Evolutionary conservation across 2,329 filamentous ascomycete species (phyloP).

Genomic region (Huntiella bhutanensis): DNA sequence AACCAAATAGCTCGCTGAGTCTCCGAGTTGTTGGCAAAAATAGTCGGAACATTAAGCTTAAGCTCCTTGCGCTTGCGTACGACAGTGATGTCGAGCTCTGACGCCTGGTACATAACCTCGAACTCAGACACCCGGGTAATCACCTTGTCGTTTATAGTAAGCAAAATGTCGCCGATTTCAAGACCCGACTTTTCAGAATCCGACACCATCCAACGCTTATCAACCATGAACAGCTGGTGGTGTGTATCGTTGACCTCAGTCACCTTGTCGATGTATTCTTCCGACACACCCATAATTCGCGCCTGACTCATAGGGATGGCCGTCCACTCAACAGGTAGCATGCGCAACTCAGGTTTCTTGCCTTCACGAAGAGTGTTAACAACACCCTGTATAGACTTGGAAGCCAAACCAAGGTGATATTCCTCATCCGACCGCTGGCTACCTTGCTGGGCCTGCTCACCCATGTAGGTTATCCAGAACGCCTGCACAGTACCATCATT

Average conservation of each 20-base stretch:
- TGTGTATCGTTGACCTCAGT: conserved; percentile 74
- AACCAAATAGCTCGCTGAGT: conserved; percentile 84
- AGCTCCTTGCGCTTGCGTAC: conserved; percentile 72
- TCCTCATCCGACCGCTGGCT: conserved; percentile 77
- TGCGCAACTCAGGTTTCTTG: conserved; percentile 61
- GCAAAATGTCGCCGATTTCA: conserved; percentile 76
- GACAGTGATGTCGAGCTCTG: conserved; percentile 64
- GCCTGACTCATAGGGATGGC: conserved; percentile 94
- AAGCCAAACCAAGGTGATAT: conserved; percentile 84
- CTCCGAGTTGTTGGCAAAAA: conserved; percentile 76
- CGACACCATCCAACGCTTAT: conserved; percentile 61
- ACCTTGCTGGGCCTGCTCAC: conserved; percentile 49
- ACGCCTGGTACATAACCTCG: conserved; percentile 89
- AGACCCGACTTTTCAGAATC: conserved; percentile 28
- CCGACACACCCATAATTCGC: conserved; percentile 88
- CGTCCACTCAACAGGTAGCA: conserved; percentile 85
- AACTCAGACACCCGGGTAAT: conserved; percentile 87
- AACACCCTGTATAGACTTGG: conserved; percentile 76
- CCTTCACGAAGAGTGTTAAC: conserved; percentile 69
- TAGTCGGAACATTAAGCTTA: conserved; percentile 59
- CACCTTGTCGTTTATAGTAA: conserved; percentile 77
- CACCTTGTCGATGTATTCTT: conserved; percentile 88
- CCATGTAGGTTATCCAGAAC: conserved; percentile 90
- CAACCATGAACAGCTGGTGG: conserved; percentile 96
- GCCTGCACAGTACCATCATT: conserved; percentile 87